Evolutionary conservation across 331 rosid species (phyloP), one percentile per base, ranked within the genome.

Genomic region (Spiraea crenata): DNA sequence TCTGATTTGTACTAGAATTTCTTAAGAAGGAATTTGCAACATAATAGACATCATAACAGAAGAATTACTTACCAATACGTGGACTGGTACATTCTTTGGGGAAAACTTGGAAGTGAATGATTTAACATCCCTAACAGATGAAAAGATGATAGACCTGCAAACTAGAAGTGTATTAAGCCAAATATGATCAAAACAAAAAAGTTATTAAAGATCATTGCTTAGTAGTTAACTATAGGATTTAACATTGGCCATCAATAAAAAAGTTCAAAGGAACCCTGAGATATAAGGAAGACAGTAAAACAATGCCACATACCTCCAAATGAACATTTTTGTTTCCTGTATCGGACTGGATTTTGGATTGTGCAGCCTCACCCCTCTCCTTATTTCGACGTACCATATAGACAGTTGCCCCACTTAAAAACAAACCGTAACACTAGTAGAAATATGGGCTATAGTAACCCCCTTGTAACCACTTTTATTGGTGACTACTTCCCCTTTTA

Each of bases 291-390:
- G n/a, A 52, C 31, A 13, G 61, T 39, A 48, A 31, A 37, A 35
- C 35, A 31, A 77, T 40, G 38, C 9, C 34, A 48, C 11, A 66
- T 75, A 91, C 97, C 95, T 91, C 97, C 82, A 93, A 86, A 82
- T 87, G 82, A 57, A 93, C 85, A 80, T 89, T 86, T 42, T 65
- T 76, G 72, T 84, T 93, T 77, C 99, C 95, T 15, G 97, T 89
- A 52, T 62, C 63, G 47, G 91, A 79, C 68, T 71, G 91, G 68
- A 93, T 93, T 72, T 86, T 57, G 70, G 92, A 84, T 54, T 87
- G 81, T 57, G 99, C 99, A 67, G 87, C 92, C 84, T 91, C 90
- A 72, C 97, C 99, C 79, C 82, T 89, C 79, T 91, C 95, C 82
- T 86, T 89, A 62, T 86, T 93, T 55, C 96, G 97, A 67, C 99